Evolutionary conservation across 805 yeast genomes (phyloP), one percentile per base, ranked within the genome.

Genomic region (Huiozyma naganishii): DNA sequence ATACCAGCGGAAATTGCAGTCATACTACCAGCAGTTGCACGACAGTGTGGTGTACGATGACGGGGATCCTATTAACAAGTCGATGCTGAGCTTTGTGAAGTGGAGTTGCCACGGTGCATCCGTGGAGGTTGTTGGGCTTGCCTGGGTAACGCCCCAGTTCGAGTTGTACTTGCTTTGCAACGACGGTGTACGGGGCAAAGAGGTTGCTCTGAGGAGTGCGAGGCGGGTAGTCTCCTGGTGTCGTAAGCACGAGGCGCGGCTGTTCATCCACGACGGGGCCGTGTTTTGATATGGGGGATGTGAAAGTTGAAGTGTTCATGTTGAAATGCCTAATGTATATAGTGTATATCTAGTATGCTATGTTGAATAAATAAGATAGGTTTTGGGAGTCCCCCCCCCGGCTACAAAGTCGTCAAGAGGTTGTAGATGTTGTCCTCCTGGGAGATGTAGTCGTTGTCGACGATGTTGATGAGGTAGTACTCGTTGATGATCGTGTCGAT

Each of bases 391-490:
- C n/a, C n/a, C n/a, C n/a, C n/a, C n/a, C n/a, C 32, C 30, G 33
- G 27, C 39, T 43, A 53, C 33, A 55, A 41, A 5, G 33, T 36
- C 33, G 40, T 49, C 36, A 83, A 72, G 46, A 81, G 63, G 8
- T 64, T 52, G 60, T 79, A 80, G 49, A 83, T 79, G 47, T 74
- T 71, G 39, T 72, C 71, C 50, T 77, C 73, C 4, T 52, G 47
- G 42, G 76, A 74, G 38, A 76, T 69, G 48, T 60, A 90, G 58
- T 89, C 88, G 61, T 90, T 90, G 67, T 89, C 94, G 45, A 90
- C 97, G 55, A 90, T 76, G 64, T 89, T 89, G 53, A 90, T 82
- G 55, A 90, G 72, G 36, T 80, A 79, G 67, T 76, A 90, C 42
- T 76, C 74, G 40, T 76, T 64, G 29, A 63, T 64, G 42, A 79